phyloP scores from a whole-genome alignment of 495 filamentous ascomycete genomes.

The Choiromyces venosus region DNA sequence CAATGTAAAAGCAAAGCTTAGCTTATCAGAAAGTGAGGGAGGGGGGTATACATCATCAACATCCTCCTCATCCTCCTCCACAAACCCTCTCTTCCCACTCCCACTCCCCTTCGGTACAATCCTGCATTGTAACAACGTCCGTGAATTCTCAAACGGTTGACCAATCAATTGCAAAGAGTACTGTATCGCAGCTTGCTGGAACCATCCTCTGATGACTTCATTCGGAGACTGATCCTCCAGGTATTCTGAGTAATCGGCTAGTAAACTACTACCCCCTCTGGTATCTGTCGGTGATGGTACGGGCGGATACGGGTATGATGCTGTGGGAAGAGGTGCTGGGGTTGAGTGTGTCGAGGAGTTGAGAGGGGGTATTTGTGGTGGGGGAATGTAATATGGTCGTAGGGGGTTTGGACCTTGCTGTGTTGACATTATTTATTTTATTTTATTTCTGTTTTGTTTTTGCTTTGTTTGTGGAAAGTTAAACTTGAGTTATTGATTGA shows the following conservation, averaged over 20 bases:
- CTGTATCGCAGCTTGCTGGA: conserved; percentile 78
- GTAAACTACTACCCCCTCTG: conserved; percentile 10
- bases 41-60: conserved; percentile 42
- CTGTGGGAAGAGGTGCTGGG: conserved; percentile 16
- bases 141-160: conserved; percentile 97
- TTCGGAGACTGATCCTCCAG: conserved; percentile 70
- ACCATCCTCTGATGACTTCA: conserved; percentile 61
- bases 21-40: conserved; percentile 1
- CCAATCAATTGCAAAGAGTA: conserved; percentile 76
- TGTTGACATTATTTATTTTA: conserved; percentile 41
- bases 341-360: conserved; percentile 13
- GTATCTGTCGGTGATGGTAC: conserved; percentile 10
- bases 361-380: conserved; percentile 58
- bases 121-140: conserved; percentile 81
- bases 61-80: conserved; percentile 40
- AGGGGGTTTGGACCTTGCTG: conserved; percentile 69
- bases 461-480: neutral
- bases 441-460: neutral
- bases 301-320: conserved; percentile 29
- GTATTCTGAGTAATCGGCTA: conserved; percentile 75
- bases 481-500: neutral
- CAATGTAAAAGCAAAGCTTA: too few species aligned
- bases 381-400: conserved; percentile 89
- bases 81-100: conserved; percentile 37
- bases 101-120: conserved; percentile 46